Base-by-base conservation (phyloP, 2,329 filamentous ascomycete species). In the Penicillium fuscoglaucum region DNA sequence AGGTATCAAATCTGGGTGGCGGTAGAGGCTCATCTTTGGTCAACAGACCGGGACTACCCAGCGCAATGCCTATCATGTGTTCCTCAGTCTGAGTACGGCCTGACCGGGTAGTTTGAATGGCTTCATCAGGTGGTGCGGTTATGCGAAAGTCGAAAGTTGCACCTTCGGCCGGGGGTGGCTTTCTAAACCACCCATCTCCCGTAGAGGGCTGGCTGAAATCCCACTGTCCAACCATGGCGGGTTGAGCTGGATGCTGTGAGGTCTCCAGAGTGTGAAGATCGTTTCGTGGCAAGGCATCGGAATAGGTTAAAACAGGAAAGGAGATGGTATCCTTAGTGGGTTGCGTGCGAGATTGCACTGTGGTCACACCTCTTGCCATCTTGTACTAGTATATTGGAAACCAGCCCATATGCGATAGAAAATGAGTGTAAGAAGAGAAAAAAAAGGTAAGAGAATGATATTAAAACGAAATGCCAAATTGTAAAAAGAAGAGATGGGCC, bases 1-100 rank as follows among this genome's bases (percentile, higher is more conserved):
- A 45, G 6, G 57, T 56, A 47, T 64, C 57, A 35, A 63, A 65
- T 24, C 63, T 56, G 5, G 62, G 62, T 3, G 60, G 58, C 7
- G 67, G 62, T 6, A 68, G 41, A 46, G 55, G 35, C 33, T 55
- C 58, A 12, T 64, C 61, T 29, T 64, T 41, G n/a, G 67, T 60
- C 6, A 69, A 31, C 62, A 72, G 64, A 15, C 80, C 77, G 26
- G 89, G 89, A 67, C 88, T 91, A 33, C 89, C 89, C 56, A 91
- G 76, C 1, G 89, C 89, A 81, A 92, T 87, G 10, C 90, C 90
- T 61, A 92, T 91, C 65, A 78, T 80, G 60, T 78, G 75, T 45
- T 79, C 47, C n/a, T 64, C 78, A 8, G 77, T 74, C 8, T 59
- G 58, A 33, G 64, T 61, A 37, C 61, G 40, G 9, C 21, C 28